Evolutionary conservation across 495 filamentous ascomycete species (phyloP), one percentile per base, ranked within the genome.

Genomic region (Penicillium psychrofluorescens): DNA sequence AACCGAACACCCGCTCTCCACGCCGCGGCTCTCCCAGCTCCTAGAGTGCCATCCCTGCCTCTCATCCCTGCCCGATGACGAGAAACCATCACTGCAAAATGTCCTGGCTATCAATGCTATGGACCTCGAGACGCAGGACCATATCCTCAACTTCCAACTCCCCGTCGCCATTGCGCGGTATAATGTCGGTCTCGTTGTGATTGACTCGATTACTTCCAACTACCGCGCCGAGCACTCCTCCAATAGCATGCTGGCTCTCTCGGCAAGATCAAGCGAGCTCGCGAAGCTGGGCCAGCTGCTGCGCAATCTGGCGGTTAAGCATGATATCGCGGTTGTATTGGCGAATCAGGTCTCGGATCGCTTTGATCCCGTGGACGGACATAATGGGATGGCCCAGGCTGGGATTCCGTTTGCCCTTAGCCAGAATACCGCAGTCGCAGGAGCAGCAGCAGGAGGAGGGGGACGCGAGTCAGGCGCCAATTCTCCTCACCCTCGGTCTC

Each of bases 341-440:
- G 83, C 90, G 8, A 98, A 98, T 56, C 92, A 98, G 60, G 94
- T 98, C n/a, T 83, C 84, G 5, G 92, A 98, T 66, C 78, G 88
- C 7, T 95, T 98, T 53, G 66, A 71, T 10, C 49, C 54, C 10
- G 30, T 50, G 12, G 50, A 65, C 7, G 42, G 37, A 1, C 40
- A 29, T 6, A 34, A 27, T 15, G 31, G 32, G 11, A 43, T 8
- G 5, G 38, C 10, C 42, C 51, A 22, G 40, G 48, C 10, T 6
- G 48, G 37, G 29, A 47, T 58, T 27, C 43, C 50, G 9, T 54
- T 49, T 13, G 40, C 43, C 8, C 45, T 44, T 1, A 51, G 53
- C 41, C 51, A 49, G 36, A 29, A 30, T 27, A 8, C 45, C 22
- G 22, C 22, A 22, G 22, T 22, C 22, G 22, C 22, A 22, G 22